Conservation (phyloP, 305 asterid genomes). For the Stenogyne calaminthoides region DNA sequence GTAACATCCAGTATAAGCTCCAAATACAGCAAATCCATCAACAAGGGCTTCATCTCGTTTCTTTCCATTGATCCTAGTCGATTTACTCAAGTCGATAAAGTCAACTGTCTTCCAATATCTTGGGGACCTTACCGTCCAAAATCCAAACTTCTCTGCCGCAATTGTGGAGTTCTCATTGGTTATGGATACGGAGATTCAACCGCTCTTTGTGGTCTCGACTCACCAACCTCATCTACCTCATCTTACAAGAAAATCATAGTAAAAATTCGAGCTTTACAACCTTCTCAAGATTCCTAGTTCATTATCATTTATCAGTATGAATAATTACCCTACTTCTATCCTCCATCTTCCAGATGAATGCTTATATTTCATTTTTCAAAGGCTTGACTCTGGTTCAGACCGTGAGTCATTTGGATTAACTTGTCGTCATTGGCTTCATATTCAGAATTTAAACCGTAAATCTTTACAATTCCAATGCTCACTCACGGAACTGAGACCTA, state of each 20-base stretch:
- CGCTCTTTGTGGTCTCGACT: slow-evolving; percentile 62
- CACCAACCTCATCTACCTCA: slow-evolving; percentile 55
- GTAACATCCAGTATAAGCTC: slow-evolving; percentile 55
- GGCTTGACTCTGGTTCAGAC: slow-evolving; percentile 50
- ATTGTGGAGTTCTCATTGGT: slow-evolving; percentile 70
- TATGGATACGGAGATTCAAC: slow-evolving; percentile 66
- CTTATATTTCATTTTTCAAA: slow-evolving; percentile 49
- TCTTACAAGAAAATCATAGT: slow-evolving; percentile 60
- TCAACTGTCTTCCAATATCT: slow-evolving; percentile 63
- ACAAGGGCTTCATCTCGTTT: slow-evolving; percentile 61
- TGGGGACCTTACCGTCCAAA: slow-evolving; percentile 55
- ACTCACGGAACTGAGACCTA: slow-evolving; percentile 34
- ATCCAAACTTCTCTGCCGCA: slow-evolving; percentile 78
- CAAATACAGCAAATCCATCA: slow-evolving; percentile 56
- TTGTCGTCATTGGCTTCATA: slow-evolving; percentile 64
- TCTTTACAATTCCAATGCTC: slow-evolving; percentile 67
- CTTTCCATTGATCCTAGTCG: slow-evolving; percentile 72
- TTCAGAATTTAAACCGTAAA: slow-evolving; percentile 63
- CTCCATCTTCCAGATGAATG: slow-evolving; percentile 54
- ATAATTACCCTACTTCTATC: slow-evolving; percentile 26
- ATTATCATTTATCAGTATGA: slow-evolving; percentile 36
- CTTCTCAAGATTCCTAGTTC: slow-evolving; percentile 45
- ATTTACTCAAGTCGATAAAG: slow-evolving; percentile 75
- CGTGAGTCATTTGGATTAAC: slow-evolving; percentile 78
- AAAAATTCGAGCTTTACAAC: slow-evolving; percentile 67